These are phyloP conservation scores for Plantago ovata DNA, from an alignment of 257 asterid species.

Conservation along the genomic window DNA sequence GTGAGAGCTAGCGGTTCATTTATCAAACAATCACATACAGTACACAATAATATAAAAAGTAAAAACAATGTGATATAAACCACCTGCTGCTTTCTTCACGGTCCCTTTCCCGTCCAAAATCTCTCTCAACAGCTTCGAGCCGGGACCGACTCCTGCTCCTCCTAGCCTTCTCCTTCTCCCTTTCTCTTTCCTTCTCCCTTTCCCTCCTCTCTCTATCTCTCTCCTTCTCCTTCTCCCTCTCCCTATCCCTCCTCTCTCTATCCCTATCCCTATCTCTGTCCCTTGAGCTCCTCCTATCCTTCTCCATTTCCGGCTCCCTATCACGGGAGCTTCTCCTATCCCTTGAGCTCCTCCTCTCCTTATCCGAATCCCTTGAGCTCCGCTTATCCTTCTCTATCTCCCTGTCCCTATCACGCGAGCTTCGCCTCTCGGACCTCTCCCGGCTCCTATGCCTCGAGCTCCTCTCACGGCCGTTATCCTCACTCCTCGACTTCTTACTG, in stretches of 20 bases:
- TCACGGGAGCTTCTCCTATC: slow-evolving; percentile 26
- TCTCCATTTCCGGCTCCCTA: slow-evolving; percentile 23
- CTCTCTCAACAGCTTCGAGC: slow-evolving; percentile 28
- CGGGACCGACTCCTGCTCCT: slow-evolving; percentile 74
- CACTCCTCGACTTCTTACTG: slow-evolving; percentile 68
- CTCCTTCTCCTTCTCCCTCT: slow-evolving; percentile 6
- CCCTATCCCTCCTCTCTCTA: slow-evolving; percentile 54
- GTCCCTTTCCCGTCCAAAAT: slow-evolving; percentile 57
- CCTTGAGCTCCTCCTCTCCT: slow-evolving; percentile 31
- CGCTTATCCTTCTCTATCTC: slow-evolving; percentile 33
- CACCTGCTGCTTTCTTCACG: slow-evolving; percentile 97
- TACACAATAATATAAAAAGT: background rate
- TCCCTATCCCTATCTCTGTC: slow-evolving; percentile 39
- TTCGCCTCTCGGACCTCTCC: slow-evolving; percentile 47
- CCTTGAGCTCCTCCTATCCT: slow-evolving; percentile 21
- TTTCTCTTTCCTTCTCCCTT: slow-evolving; percentile 25
- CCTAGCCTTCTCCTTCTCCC: slow-evolving; percentile 56
- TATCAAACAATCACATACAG: background rate
- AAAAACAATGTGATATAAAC: slow-evolving; percentile 20
- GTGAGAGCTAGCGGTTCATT: too few relatives aligned
- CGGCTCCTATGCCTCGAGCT: slow-evolving; percentile 54
- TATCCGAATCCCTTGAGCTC: slow-evolving; percentile 20
- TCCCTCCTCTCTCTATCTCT: slow-evolving; percentile 15
- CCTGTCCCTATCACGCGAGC: slow-evolving; percentile 45
- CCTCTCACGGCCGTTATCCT: slow-evolving; percentile 54